Conservation (phyloP, 2,329 filamentous ascomycete species). For the Verticillium klebahnii region DNA sequence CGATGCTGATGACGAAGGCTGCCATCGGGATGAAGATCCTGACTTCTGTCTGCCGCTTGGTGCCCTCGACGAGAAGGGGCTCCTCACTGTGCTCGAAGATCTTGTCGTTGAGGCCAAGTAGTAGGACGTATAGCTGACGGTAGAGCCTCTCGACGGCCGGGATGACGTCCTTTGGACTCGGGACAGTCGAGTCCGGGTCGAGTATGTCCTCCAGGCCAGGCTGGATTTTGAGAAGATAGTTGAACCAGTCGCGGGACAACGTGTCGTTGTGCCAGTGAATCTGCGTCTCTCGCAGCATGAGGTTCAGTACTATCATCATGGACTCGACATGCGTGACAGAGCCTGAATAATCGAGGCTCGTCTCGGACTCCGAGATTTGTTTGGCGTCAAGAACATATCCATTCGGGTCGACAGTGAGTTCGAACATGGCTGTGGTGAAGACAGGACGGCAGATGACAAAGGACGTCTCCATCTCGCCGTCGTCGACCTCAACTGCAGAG, state of each 20-base stretch:
- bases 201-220: slow-evolving; percentile 26
- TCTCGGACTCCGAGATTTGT: slow-evolving; percentile 6
- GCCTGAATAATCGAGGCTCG: slow-evolving; percentile 11
- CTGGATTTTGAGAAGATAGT: slow-evolving; percentile 34
- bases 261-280: slow-evolving; percentile 44
- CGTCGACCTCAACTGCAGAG: background rate
- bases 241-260: slow-evolving; percentile 37
- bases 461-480: slow-evolving; percentile 10
- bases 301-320: slow-evolving; percentile 2
- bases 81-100: slow-evolving; percentile 25
- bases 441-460: slow-evolving; percentile 19
- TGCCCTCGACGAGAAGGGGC: slow-evolving; percentile 8
- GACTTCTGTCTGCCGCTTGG: slow-evolving; percentile 19
- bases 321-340: slow-evolving; percentile 10
- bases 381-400: slow-evolving; percentile 20
- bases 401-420: slow-evolving; percentile 20
- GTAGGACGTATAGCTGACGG: slow-evolving; percentile 14
- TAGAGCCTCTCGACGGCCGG: slow-evolving; percentile 21
- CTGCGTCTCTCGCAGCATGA: background rate
- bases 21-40: slow-evolving; percentile 43
- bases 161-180: background rate
- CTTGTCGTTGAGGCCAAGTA: slow-evolving; percentile 35
- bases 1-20: slow-evolving; percentile 40
- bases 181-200: slow-evolving; percentile 15
- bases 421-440: slow-evolving; percentile 27